These are phyloP conservation scores for Didymella pinodella DNA, from an alignment of 2,329 filamentous ascomycete species.

Conservation along the genomic window DNA sequence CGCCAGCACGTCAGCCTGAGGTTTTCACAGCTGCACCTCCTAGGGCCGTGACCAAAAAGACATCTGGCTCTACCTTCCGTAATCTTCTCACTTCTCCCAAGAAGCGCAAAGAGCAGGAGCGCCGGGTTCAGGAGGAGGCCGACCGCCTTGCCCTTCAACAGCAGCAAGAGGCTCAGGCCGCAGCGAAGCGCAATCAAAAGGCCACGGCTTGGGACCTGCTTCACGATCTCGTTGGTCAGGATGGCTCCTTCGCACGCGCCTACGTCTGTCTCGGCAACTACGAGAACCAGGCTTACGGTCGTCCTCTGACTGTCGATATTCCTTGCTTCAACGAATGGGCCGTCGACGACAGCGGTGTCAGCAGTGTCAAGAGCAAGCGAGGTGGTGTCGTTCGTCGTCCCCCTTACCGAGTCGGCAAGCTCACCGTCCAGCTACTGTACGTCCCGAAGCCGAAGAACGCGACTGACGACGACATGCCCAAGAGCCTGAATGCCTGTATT, in stretches of 20 bases:
- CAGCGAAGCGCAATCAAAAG: slow-evolving; percentile 65
- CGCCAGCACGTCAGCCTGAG: slow-evolving; percentile 61
- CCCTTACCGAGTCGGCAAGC: slow-evolving; percentile 95
- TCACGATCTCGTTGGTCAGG: slow-evolving; percentile 83
- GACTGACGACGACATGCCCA: slow-evolving; percentile 95
- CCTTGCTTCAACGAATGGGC: slow-evolving; percentile 99
- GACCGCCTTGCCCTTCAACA: slow-evolving; percentile 68
- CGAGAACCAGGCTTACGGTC: slow-evolving; percentile 85
- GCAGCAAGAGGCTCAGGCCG: slow-evolving; percentile 49
- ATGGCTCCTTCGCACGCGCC: slow-evolving; percentile 92
- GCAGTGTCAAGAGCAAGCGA: slow-evolving; percentile 92
- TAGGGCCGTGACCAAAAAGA: slow-evolving; percentile 75
- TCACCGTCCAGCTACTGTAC: slow-evolving; percentile 92
- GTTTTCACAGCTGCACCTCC: slow-evolving; percentile 59
- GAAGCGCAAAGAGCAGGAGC: slow-evolving; percentile 94
- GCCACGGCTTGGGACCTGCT: slow-evolving; percentile 86
- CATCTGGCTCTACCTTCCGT: slow-evolving; percentile 78
- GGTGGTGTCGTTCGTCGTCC: slow-evolving; percentile 77
- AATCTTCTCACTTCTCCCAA: slow-evolving; percentile 86
- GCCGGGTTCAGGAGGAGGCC: slow-evolving; percentile 82
- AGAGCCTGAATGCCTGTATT: slow-evolving; percentile 98
- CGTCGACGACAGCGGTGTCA: slow-evolving; percentile 78
- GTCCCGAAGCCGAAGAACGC: slow-evolving; percentile 89
- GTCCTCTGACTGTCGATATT: slow-evolving; percentile 86
- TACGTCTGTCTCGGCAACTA: slow-evolving; percentile 96